phyloP scores from a whole-genome alignment of 371 early-diverging fungal genomes.

The Conidiobolus incongruus region DNA sequence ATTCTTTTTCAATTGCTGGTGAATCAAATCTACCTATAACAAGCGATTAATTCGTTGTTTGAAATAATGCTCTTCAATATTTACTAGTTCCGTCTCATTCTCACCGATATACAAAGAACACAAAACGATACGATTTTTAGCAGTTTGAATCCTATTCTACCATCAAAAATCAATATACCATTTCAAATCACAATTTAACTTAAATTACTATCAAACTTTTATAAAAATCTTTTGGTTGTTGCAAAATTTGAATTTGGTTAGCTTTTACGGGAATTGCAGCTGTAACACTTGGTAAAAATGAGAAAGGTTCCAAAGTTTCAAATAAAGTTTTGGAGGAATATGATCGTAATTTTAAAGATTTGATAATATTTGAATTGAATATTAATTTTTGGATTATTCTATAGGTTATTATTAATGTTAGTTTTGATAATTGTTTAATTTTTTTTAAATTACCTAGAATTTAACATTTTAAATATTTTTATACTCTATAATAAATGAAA shows the following conservation, averaged over 20 bases:
- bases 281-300: too few species aligned
- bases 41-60: background rate
- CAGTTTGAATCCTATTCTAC: conserved; percentile 30
- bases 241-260: conserved; percentile 12
- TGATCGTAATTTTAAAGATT: too few species aligned
- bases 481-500: too few species aligned
- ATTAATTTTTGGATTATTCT: too few species aligned
- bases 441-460: too few species aligned
- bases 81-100: conserved; percentile 52
- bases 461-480: too few species aligned
- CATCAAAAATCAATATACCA: background rate
- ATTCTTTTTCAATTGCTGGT: conserved; percentile 22
- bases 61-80: background rate
- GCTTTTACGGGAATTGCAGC: conserved; percentile 15
- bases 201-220: conserved; percentile 17
- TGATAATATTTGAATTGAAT: too few species aligned
- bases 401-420: too few species aligned
- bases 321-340: too few species aligned
- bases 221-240: conserved; percentile 20
- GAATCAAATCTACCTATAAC: conserved; percentile 24
- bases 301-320: too few species aligned
- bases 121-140: conserved; percentile 48
- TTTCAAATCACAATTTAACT: background rate
- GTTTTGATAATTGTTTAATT: too few species aligned
- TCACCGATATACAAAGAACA: conserved; percentile 79